Percentiles rank a stretch among this genome's conserved stretches.
phyloP scores from a whole-genome alignment of 768 basidiomycete genomes.

The Termitomyces titanicus region DNA sequence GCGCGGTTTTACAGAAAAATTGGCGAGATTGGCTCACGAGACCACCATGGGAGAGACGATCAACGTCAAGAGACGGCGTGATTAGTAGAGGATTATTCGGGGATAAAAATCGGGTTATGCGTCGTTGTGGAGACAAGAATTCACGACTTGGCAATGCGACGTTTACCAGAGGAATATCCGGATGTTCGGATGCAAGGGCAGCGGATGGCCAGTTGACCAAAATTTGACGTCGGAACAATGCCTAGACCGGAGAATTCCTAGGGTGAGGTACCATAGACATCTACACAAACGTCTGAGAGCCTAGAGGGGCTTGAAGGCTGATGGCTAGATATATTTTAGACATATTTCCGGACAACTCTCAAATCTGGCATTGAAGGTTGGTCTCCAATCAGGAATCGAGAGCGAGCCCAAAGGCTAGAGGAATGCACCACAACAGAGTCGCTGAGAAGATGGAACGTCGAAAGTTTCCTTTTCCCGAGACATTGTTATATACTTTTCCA shows the following conservation, averaged over 20 bases:
- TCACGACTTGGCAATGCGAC: slow-evolving; percentile 5
- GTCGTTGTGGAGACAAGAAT: not conserved
- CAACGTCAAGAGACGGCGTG: not conserved
- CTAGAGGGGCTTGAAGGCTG: too few species aligned
- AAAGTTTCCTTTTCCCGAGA: too few species aligned
- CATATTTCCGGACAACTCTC: too few species aligned
- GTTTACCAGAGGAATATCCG: slow-evolving; percentile 16
- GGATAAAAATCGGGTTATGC: slow-evolving; percentile 13
- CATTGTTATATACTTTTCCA: too few species aligned
- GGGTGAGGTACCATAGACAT: too few species aligned
- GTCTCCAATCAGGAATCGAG: too few species aligned
- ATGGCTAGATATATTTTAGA: too few species aligned
- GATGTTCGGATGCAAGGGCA: not conserved
- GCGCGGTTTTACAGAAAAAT: not conserved
- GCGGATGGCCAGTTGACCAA: not conserved
- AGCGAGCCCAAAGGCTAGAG: too few species aligned
- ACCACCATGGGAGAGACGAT: not conserved
- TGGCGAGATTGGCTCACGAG: slow-evolving; percentile 1
- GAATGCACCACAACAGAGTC: too few species aligned
- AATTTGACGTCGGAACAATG: not conserved
- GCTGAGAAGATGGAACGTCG: too few species aligned
- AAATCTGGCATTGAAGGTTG: too few species aligned
- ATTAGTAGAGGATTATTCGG: slow-evolving; percentile 6
- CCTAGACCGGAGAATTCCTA: not conserved
- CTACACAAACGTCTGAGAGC: too few species aligned